These are phyloP conservation scores for Hirsutella minnesotensis DNA, from an alignment of 2,329 filamentous ascomycete species.

Conservation along the genomic window DNA sequence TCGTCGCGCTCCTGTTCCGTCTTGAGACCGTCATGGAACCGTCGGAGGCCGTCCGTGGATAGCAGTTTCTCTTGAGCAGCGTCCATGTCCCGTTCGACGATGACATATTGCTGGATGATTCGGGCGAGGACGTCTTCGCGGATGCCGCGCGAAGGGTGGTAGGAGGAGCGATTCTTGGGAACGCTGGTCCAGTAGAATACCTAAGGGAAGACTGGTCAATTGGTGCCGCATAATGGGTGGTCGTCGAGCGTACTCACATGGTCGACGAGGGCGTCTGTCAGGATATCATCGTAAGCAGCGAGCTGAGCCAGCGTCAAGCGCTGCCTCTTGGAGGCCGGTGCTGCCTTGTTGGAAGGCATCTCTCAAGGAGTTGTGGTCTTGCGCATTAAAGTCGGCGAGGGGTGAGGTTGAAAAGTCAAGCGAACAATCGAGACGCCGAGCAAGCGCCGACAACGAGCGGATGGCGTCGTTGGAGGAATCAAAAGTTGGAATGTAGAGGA, in stretches of 20 bases:
- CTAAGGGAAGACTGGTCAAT: conserved; percentile 32
- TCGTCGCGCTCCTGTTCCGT: conserved; percentile 74
- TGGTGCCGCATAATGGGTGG: neutral
- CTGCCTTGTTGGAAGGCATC: neutral
- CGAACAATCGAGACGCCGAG: no score
- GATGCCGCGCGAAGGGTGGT: conserved; percentile 72
- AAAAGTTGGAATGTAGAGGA: neutral
- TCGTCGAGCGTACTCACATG: conserved; percentile 54
- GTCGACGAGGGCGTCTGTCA: conserved; percentile 91
- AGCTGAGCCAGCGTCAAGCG: conserved; percentile 77
- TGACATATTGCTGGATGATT: conserved; percentile 52
- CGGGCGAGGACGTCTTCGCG: conserved; percentile 50
- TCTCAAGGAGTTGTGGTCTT: no score
- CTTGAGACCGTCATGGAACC: conserved; percentile 55
- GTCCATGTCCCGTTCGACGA: conserved; percentile 60
- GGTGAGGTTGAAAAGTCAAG: no score
- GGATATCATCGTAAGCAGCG: conserved; percentile 85
- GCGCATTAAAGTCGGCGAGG: no score
- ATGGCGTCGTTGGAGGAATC: neutral
- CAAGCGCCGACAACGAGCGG: neutral
- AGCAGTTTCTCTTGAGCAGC: conserved; percentile 64
- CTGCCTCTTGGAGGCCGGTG: conserved; percentile 43
- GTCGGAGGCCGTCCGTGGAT: conserved; percentile 58
- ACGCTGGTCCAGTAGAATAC: conserved; percentile 95
- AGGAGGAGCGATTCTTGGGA: conserved; percentile 83